Evolutionary conservation across 345 rosid genomes (phyloP), one percentile per base, ranked within the genome.

Genomic region (Ricinus communis): DNA sequence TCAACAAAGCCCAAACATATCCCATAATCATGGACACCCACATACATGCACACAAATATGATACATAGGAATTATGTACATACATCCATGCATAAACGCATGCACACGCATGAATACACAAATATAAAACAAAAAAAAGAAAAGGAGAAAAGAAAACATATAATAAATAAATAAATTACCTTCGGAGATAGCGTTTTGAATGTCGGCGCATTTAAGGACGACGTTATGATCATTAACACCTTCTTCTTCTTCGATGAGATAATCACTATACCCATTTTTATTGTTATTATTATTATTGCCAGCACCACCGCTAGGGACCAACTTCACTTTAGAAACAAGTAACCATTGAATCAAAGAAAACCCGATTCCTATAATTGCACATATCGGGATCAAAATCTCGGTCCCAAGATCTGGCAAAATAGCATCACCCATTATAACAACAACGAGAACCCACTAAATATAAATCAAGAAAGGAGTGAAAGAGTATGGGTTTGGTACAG

Each of bases 171-270:
- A 8, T 6, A 51, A 11, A 21, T 22, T 71, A 89, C 95, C 92
- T 85, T 86, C 92, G 14, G 95, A 86, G 57, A 90, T 94, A 68
- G 96, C 97, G 78, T 41, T 89, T 76, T 94, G 99, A 41, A 94
- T 94, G 74, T 94, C 99, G 24, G 99, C 90, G 56, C 97, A 91
- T 66, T 87, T 94, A 62, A 82, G 75, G 57, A 90, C 97, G 69
- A 89, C 91, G 81, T 74, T 84, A 66, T 90, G 91, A 74, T 92
- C 97, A 72, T 92, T 89, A 47, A 94, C 76, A 14, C 90, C 94
- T 76, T 94, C 99, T 67, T 92, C 99, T 72, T 94, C 99, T 70
- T 92, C 99, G 59, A 94, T 94, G 19, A 94, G 88, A 62, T 79
- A 88, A 60, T 91, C 97, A 13, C 33, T 22, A 68, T 82, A 76